phyloP scores from a whole-genome alignment of 2,329 filamentous ascomycete species.

The Aspergillus melleus region DNA sequence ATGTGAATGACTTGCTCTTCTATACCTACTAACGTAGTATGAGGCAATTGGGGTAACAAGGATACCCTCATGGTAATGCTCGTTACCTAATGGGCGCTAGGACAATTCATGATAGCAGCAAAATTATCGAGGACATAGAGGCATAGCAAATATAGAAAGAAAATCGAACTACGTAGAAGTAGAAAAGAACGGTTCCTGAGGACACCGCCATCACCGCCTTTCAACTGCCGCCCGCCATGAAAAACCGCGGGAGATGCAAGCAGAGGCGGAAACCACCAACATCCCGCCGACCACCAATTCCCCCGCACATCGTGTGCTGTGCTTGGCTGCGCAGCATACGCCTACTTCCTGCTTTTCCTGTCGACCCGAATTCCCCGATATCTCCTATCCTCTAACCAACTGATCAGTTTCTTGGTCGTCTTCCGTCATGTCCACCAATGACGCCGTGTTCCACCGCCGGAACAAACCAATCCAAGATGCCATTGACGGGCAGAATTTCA shows the following conservation, averaged over 20 bases:
- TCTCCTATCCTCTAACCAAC: not conserved
- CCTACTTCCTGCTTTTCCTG: not conserved
- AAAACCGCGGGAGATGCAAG: not conserved
- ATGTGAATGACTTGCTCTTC: not conserved
- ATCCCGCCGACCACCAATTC: slow-evolving; percentile 8
- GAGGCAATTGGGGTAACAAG: not conserved
- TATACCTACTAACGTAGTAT: not conserved
- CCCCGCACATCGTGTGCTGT: slow-evolving; percentile 27
- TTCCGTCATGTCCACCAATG: slow-evolving; percentile 30
- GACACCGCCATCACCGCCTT: slow-evolving; percentile 22
- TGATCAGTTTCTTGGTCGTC: not conserved
- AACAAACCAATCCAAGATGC: slow-evolving; percentile 53
- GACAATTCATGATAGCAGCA: no score
- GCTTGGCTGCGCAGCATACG: slow-evolving; percentile 25
- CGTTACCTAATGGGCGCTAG: no score
- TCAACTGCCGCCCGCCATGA: slow-evolving; percentile 14
- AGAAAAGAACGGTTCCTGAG: not conserved
- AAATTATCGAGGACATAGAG: not conserved
- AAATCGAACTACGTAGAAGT: no score
- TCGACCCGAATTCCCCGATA: not conserved
- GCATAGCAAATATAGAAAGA: no score
- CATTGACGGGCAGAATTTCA: slow-evolving; percentile 49
- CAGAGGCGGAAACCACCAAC: slow-evolving; percentile 4
- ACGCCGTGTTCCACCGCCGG: slow-evolving; percentile 44
- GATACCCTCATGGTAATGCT: no score